These are phyloP conservation scores for Rubia yunnanensis DNA, from an alignment of 257 asterid genomes.

Conservation along the genomic window DNA sequence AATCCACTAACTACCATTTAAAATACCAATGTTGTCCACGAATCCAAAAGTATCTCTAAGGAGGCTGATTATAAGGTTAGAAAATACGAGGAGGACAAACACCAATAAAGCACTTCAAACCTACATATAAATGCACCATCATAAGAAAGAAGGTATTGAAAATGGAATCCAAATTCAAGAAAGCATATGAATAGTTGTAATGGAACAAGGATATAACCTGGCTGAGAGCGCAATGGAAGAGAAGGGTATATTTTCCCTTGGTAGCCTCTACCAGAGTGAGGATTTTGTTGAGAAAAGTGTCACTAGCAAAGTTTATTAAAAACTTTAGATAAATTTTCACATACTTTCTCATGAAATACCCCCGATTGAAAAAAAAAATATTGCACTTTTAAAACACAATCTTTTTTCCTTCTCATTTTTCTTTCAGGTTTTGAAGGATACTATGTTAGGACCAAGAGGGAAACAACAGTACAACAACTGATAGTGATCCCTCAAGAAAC, in stretches of 20 bases:
- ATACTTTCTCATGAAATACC: too few species aligned
- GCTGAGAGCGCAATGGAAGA: constrained; percentile 97
- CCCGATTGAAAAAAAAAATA: too few species aligned
- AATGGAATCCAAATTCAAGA: neutral
- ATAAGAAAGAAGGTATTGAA: neutral
- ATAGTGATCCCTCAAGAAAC: too few species aligned
- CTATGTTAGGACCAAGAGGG: too few species aligned
- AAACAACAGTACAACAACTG: too few species aligned
- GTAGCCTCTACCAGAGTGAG: constrained; percentile 61
- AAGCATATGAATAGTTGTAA: neutral
- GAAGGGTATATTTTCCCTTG: constrained; percentile 77
- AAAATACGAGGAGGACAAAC: neutral
- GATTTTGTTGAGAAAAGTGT: constrained; percentile 51
- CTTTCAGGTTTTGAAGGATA: too few species aligned
- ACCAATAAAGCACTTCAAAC: neutral
- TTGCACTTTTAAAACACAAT: too few species aligned
- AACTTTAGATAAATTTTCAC: too few species aligned
- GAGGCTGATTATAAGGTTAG: neutral
- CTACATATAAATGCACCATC: neutral
- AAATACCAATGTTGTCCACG: neutral
- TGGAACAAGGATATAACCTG: constrained; percentile 41
- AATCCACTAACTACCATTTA: too few species aligned
- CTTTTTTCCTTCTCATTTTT: too few species aligned
- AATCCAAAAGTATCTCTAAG: neutral
- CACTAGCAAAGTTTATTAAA: constrained; percentile 83